Evolutionary conservation across 2,329 filamentous ascomycete genomes (phyloP), one percentile per base, ranked within the genome.

Genomic region (Colletotrichum godetiae): DNA sequence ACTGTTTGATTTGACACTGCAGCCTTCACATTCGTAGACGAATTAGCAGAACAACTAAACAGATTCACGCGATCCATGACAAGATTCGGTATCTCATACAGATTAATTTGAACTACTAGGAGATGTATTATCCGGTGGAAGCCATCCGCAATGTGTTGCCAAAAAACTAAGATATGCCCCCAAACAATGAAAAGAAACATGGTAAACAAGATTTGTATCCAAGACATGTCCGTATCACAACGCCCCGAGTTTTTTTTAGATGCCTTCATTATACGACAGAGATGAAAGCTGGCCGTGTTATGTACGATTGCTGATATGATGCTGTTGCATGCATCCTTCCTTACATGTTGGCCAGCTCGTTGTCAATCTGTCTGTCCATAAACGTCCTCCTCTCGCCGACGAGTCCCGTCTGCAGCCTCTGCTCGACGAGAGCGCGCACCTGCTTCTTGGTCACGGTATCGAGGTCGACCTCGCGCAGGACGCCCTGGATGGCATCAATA

Each of bases 381-480:
- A 97, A 98, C 19, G 92, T 92, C 81, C 93, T 92, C 82, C 95
- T 92, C 83, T 98, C 95, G 27, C 95, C 95, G 0, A 90, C 88
- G 71, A 98, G 88, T 81, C 98, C 95, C 5, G 94, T 96, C 85
- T 98, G 96, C 75, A 99, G 85, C 78, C 95, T 91, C 86, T 98
- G 95, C 85, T 99, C 97, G 13, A 98, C 95, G 57, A 98, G 88
- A 4, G 94, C 95, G 63, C 94, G 90, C 69, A 97, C 93, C 85
- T 98, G 96, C 86, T 99, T 99, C 91, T 98, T 99, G 7, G 97
- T 99, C 60, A 98, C 94, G n/a, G 90, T 96, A 81, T 99, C 97
- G 55, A 99, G 88, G 82, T 99, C 96, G 0, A 98, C 95, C 79
- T 98, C 96, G 19, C 88, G 85, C 75, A 99, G 87, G 78, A 97